Base-by-base conservation (phyloP, 768 basidiomycete genomes). In the Omphalotus guepiniiformis region DNA sequence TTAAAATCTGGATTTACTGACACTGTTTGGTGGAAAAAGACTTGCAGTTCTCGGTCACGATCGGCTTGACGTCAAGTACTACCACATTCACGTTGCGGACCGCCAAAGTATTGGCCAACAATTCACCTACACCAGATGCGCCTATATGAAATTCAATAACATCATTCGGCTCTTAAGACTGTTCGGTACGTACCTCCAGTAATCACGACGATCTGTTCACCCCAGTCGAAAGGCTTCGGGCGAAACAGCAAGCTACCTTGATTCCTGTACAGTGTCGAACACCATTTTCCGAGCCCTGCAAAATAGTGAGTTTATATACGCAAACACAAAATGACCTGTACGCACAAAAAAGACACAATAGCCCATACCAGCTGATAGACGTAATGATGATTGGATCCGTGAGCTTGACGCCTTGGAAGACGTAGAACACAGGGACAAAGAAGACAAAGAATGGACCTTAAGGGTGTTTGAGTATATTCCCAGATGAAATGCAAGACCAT, bases 51-150 rank as follows among this genome's bases (percentile, higher is more conserved):
- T 90, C 84, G 5, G 83, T 84, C 12, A 78, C 67, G 38, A 88
- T 82, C 4, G 85, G 85, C 34, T 87, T 80, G 53, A 93, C 69
- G 61, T 95, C 93, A 8, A 97, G 78, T 16, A 96, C 89, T 8
- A 89, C 84, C 1, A 95, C 90, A 6, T 73, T 81, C 15, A 90
- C 87, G 53, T 85, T 88, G 43, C 88, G 78, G 48, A 84, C 78
- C 0, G 91, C 89, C 16, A 97, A 72, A 0, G 92, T 93, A 55
- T 92, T 87, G 13, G 92, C 92, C 4, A 96, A 73, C 2, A 94
- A 68, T 60, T 88, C 87, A 23, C 95, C 95, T 21, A 97, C 75
- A 4, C 95, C 95, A 25, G 89, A 92, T 5, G 93, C 74, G 19
- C 93, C 92, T 93, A 52, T 23, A 11, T 5, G 18, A 16, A 48